Evolutionary conservation across 352 stramenopile species (phyloP).

Genomic region (Globisporangium emineosum): DNA sequence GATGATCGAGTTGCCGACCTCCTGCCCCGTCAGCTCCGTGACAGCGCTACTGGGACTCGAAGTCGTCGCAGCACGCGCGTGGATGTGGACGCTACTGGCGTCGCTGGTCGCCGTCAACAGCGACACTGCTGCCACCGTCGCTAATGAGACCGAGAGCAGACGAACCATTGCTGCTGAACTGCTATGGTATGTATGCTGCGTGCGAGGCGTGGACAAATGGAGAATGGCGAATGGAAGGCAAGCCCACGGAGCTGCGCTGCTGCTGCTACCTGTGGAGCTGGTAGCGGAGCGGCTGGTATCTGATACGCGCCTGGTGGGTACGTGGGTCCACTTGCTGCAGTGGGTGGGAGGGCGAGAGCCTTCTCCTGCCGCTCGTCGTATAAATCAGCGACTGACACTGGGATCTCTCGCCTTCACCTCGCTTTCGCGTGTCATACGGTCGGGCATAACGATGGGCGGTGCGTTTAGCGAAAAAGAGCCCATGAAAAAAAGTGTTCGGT

Average conservation of each 20-base stretch:
- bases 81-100: slow-evolving; percentile 3
- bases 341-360: background rate
- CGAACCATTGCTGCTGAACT: background rate
- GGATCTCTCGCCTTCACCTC: background rate
- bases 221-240: slow-evolving; percentile 1
- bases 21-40: slow-evolving; percentile 18
- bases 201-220: background rate
- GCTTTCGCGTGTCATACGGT: background rate
- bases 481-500: background rate
- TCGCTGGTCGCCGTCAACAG: background rate
- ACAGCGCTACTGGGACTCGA: background rate
- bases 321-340: background rate
- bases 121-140: background rate
- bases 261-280: background rate
- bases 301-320: background rate
- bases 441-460: background rate
- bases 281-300: background rate
- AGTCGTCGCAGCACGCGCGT: background rate
- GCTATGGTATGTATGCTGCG: background rate
- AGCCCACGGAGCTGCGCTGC: too few relatives aligned
- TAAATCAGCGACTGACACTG: background rate
- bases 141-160: background rate
- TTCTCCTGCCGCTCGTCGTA: background rate
- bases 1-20: slow-evolving; percentile 30
- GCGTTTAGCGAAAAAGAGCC: background rate